Evolutionary conservation across 331 rosid species (phyloP), one percentile per base, ranked within the genome.

Genomic region (Quercus phellos): DNA sequence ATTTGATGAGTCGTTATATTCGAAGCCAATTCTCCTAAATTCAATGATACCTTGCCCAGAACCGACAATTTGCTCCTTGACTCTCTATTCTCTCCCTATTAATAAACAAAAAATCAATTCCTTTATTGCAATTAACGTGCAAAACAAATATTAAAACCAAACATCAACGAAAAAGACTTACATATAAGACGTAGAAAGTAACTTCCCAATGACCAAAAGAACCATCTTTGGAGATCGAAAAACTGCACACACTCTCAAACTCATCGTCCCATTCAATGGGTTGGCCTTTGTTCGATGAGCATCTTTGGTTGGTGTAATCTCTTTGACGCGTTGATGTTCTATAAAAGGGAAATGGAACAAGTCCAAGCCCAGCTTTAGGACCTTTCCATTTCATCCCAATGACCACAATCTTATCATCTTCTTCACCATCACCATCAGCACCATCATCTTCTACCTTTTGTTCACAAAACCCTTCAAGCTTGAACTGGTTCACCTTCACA

Each of bases 141-240:
- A 14, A 21, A 30, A 19, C n/a, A 51, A 54, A 35, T 17, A 10
- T 14, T 1, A 5, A 53, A 72, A 9, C 4, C 30, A 17, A 53
- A 26, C 11, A 18, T 9, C 6, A 74, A 1, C 0, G 1, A 7
- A 34, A 27, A 3, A 1, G 64, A 70, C 81, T 79, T 82, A 93
- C 98, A 80, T 79, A 77, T 68, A 90, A 84, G 59, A 93, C 86
- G 67, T 74, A 79, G 78, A 93, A 87, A 21, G 68, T 60, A 19
- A 90, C 29, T 6, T 86, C 51, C 80, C 84, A 90, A 38, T 74
- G 68, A 72, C 72, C 71, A 21, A 68, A 9, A 7, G 83, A 56
- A 5, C 10, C 46, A 3, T 82, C 79, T 63, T 74, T 78, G 59
- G 79, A 35, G 2, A 51, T 17, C 24, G 74, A 71, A 1, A 90